Evolutionary conservation across 1,284 basidiomycete species (phyloP).

Genomic region (Cystobasidium pallidum): DNA sequence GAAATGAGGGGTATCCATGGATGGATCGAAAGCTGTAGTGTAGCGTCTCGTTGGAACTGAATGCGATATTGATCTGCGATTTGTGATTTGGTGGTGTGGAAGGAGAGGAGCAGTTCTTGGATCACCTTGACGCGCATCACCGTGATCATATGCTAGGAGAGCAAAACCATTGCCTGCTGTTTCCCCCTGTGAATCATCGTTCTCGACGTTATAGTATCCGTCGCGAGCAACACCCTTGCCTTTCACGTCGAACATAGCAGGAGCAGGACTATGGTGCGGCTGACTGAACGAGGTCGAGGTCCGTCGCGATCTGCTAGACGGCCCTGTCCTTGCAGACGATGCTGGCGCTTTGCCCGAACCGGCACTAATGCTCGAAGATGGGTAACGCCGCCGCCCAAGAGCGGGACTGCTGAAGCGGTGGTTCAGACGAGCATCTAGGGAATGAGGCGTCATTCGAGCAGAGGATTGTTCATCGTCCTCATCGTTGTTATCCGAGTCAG

Average conservation of each 20-base stretch:
- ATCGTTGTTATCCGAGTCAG: slow-evolving; percentile 3
- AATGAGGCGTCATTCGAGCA: background rate
- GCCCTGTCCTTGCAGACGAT: background rate
- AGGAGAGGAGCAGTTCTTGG: slow-evolving; percentile 9
- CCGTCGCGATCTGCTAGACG: slow-evolving; percentile 10
- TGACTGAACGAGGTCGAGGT: background rate
- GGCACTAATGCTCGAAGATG: background rate
- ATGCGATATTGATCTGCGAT: background rate
- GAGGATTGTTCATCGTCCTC: slow-evolving; percentile 1
- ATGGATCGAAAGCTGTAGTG: slow-evolving; percentile 15
- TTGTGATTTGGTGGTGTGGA: background rate
- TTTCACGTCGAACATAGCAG: slow-evolving; percentile 9
- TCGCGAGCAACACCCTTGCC: slow-evolving; percentile 5
- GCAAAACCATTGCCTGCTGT: background rate
- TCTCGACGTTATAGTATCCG: background rate
- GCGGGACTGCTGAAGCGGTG: slow-evolving; percentile 3
- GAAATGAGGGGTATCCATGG: background rate
- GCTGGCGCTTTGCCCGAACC: background rate
- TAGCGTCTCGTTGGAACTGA: slow-evolving; percentile 1
- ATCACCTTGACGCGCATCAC: background rate
- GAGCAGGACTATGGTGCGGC: background rate
- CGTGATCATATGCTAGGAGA: background rate
- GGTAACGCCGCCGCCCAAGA: slow-evolving; percentile 12
- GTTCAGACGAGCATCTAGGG: background rate
- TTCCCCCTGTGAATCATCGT: background rate